Conservation (phyloP, 2,329 filamentous ascomycete species). For the Grosmannia huntii region DNA sequence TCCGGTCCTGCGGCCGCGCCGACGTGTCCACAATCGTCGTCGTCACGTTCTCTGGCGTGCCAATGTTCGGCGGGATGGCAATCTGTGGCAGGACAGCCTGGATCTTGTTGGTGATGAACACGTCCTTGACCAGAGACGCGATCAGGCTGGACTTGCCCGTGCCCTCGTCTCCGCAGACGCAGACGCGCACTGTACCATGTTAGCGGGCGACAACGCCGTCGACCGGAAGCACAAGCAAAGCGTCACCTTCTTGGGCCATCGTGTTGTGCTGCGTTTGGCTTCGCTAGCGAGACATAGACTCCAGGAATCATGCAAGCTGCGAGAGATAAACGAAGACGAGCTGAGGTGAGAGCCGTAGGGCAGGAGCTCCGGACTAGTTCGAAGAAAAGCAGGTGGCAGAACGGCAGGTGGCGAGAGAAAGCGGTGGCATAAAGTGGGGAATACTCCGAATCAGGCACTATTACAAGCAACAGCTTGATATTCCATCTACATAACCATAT, state of each 20-base stretch:
- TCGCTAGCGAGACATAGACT: too few relatives aligned
- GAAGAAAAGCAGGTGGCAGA: too few relatives aligned
- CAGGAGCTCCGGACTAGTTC: too few relatives aligned
- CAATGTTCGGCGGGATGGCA: conserved; percentile 83
- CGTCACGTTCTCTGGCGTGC: conserved; percentile 90
- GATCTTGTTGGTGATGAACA: conserved; percentile 92
- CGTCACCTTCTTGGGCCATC: neutral
- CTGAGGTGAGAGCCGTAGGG: too few relatives aligned
- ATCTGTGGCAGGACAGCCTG: conserved; percentile 90
- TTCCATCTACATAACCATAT: neutral
- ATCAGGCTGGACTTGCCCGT: conserved; percentile 92
- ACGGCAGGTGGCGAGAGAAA: too few relatives aligned
- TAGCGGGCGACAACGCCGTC: neutral
- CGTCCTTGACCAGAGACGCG: conserved; percentile 90
- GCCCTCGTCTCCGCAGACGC: conserved; percentile 91
- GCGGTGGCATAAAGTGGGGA: too few relatives aligned
- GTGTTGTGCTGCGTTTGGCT: neutral
- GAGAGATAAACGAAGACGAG: too few relatives aligned
- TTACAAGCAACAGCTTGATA: too few relatives aligned
- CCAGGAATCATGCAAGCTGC: too few relatives aligned
- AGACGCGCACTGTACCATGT: conserved; percentile 58
- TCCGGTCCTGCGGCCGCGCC: conserved; percentile 83
- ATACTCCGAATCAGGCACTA: too few relatives aligned
- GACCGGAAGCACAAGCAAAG: neutral
- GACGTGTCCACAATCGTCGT: conserved; percentile 98